Conservation (phyloP, 1,284 basidiomycete species). For the Hymenochaete sp. region DNA sequence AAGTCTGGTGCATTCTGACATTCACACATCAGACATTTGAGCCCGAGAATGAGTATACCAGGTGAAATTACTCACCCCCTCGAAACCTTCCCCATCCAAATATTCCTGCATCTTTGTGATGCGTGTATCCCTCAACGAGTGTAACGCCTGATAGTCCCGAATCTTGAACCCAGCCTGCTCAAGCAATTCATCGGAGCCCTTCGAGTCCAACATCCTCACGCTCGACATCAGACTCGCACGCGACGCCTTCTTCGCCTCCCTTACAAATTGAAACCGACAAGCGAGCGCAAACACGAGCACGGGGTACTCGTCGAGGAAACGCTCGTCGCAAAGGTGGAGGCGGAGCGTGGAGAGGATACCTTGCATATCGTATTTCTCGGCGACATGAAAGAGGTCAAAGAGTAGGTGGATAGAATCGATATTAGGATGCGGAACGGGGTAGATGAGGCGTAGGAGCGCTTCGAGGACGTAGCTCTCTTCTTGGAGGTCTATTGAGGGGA, state of each 20-base stretch:
- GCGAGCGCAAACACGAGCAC: constrained; percentile 16
- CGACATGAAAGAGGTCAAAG: constrained; percentile 11
- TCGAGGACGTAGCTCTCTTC: constrained; percentile 15
- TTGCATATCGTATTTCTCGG: constrained; percentile 18
- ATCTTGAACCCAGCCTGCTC: constrained; percentile 13
- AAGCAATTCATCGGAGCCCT: constrained; percentile 10
- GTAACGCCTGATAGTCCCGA: constrained; percentile 11
- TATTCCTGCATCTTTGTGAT: constrained; percentile 14
- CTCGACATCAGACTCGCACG: constrained; percentile 8
- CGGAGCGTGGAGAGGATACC: constrained; percentile 15
- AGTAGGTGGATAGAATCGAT: constrained; percentile 13
- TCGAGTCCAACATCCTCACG: constrained; percentile 15
- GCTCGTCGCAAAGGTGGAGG: constrained; percentile 17
- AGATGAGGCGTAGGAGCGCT: constrained; percentile 14
- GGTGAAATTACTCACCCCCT: constrained; percentile 7
- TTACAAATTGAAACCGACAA: constrained; percentile 14
- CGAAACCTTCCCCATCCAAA: constrained; percentile 14
- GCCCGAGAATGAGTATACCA: background rate
- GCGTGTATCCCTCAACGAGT: constrained; percentile 14
- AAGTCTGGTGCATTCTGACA: constrained; percentile 14
- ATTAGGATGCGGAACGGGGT: constrained; percentile 13
- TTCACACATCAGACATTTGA: background rate
- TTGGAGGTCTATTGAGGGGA: constrained; percentile 14
- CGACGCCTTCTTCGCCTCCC: constrained; percentile 14
- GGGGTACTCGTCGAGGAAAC: constrained; percentile 10